Evolutionary conservation across 441 rosid genomes (phyloP).

Genomic region (Adansonia grandidieri): DNA sequence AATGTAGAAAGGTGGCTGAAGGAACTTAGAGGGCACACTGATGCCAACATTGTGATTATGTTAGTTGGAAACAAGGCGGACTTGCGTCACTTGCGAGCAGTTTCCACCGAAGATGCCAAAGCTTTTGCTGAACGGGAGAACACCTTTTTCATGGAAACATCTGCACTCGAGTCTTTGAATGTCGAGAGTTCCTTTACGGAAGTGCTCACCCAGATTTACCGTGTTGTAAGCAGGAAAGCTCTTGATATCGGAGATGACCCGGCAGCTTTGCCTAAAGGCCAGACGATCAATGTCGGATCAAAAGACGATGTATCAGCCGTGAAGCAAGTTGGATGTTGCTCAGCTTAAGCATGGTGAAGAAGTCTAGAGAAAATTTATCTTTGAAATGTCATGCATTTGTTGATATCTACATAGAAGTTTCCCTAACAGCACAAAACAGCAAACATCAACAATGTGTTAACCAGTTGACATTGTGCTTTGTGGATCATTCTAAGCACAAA

Average conservation of each 20-base stretch:
- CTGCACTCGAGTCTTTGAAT: conserved; percentile 68
- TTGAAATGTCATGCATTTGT: conserved; percentile 32
- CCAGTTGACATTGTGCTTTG: conserved; percentile 10
- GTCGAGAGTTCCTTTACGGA: conserved; percentile 68
- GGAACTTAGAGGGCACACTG: conserved; percentile 75
- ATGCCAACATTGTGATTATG: conserved; percentile 69
- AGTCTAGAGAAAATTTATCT: conserved; percentile 1
- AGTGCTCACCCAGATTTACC: conserved; percentile 66
- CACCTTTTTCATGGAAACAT: conserved; percentile 70
- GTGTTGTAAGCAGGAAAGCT: conserved; percentile 63
- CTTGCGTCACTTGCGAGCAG: conserved; percentile 68
- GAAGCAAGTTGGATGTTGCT: conserved; percentile 67
- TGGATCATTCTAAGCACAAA: conserved; percentile 3
- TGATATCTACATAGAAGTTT: conserved; percentile 31
- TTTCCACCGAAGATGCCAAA: conserved; percentile 56
- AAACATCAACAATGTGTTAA: conserved; percentile 17
- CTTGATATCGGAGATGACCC: conserved; percentile 70
- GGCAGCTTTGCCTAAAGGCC: conserved; percentile 70
- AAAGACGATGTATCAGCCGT: conserved; percentile 68
- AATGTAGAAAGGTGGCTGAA: conserved; percentile 71
- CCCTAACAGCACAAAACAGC: conserved; percentile 21
- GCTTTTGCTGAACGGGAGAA: conserved; percentile 60
- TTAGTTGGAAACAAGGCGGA: conserved; percentile 78
- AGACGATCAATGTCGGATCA: conserved; percentile 59
- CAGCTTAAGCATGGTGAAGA: conserved; percentile 43